A percentile compares a stretch with the other conserved stretches of the same genome.
These are phyloP conservation scores for Tuber umbilicatum DNA, from an alignment of 495 filamentous ascomycete genomes.

Conservation along the genomic window DNA sequence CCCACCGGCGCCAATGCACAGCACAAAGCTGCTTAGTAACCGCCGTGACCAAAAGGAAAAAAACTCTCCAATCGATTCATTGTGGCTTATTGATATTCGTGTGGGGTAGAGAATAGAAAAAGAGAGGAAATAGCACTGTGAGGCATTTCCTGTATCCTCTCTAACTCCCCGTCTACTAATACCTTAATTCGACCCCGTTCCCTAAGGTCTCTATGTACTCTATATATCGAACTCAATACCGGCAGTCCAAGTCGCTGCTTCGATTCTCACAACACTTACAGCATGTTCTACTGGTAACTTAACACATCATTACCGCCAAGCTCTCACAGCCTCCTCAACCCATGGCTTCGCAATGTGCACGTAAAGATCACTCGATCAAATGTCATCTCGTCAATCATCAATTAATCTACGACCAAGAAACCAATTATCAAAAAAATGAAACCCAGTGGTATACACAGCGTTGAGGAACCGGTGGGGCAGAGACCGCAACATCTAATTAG, in stretches of 20 bases:
- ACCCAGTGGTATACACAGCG: background rate
- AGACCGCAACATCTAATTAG: slow-evolving; percentile 10
- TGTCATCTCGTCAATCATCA: background rate
- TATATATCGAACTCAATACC: background rate
- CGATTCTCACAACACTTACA: background rate
- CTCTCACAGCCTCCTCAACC: background rate
- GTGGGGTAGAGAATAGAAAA: background rate
- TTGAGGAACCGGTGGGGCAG: background rate
- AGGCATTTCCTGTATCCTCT: background rate
- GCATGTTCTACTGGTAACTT: background rate
- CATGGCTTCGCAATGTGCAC: background rate
- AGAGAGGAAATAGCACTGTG: background rate
- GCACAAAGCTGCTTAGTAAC: background rate
- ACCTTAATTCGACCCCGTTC: background rate
- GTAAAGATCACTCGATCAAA: background rate
- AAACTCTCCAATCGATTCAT: background rate
- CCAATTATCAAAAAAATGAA: background rate
- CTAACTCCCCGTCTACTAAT: background rate
- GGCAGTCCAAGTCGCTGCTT: background rate
- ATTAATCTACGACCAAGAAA: background rate
- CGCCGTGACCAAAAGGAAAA: background rate
- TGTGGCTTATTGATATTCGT: background rate
- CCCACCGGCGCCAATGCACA: background rate
- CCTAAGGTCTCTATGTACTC: background rate
- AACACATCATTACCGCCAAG: background rate